Evolutionary conservation across 768 basidiomycete genomes (phyloP), one percentile per base, ranked within the genome.

Genomic region (Suillus subaureus): DNA sequence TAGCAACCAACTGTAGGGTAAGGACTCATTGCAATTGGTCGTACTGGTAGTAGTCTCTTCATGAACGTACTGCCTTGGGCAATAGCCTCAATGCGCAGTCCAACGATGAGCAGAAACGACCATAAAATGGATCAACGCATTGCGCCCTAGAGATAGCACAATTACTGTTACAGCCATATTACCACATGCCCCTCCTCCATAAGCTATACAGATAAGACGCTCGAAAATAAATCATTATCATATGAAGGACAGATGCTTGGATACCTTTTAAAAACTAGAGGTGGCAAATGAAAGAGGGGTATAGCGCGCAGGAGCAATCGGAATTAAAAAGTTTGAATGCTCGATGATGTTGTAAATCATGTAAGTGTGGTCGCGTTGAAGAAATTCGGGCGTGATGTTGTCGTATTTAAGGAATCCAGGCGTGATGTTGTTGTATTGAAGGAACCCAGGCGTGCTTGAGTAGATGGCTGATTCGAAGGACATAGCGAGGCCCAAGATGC

Each of bases 401-500:
- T 7, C 26, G 37, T 31, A 12, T 28, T 33, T 8, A 54, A 28
- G 2, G 40, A n/a, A 15, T 39, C 69, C 11, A 63, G 1, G 26
- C 6, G 16, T 23, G 64, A 49, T 49, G n/a, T 21, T 9, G 43
- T 6, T n/a, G 37, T 28, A 11, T 28, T 33, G 7, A 52, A 33
- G 2, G 40, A n/a, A 18, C 45, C 66, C 8, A 63, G 2, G 31
- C 7, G 16, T 23, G 64, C 57, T 26, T 67, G 62, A 42, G 54
- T 64, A 47, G 54, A 65, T 18, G 40, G 1, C 2, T 52, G 23
- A 23, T 47, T 31, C 16, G 66, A 15, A 6, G 31, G 61, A 55
- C 75, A 77, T 23, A 75, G 35, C 12, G 49, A 35, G 15, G 33
- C 21, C 74, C 74, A 75, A 8, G 70, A 67, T 43, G 39, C 72